These are phyloP conservation scores for Malus fusca DNA, from an alignment of 306 rosid genomes.

Conservation along the genomic window DNA sequence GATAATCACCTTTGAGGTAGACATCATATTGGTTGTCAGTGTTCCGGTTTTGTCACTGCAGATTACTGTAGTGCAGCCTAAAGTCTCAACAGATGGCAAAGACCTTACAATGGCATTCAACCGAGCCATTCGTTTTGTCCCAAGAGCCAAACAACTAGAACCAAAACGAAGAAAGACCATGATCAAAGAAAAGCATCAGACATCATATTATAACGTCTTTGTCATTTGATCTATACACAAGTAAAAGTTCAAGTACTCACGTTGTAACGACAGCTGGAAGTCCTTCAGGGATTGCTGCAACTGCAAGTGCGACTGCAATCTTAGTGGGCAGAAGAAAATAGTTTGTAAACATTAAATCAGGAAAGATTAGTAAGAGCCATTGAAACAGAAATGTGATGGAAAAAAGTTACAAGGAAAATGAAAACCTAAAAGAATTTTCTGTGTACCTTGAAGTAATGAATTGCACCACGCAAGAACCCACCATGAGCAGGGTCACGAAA, in stretches of 20 bases:
- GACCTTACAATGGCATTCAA: slow-evolving; percentile 93
- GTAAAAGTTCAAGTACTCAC: slow-evolving; percentile 42
- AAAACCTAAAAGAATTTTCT: slow-evolving; percentile 1
- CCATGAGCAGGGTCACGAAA: slow-evolving; percentile 99
- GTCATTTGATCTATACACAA: slow-evolving; percentile 15
- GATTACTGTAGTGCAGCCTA: slow-evolving; percentile 97
- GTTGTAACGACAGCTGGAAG: slow-evolving; percentile 99
- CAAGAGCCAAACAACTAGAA: slow-evolving; percentile 93
- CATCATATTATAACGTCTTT: neutral
- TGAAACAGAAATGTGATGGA: neutral
- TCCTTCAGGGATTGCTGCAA: slow-evolving; percentile 99
- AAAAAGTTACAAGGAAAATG: slow-evolving; percentile 7
- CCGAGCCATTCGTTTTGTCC: slow-evolving; percentile 96
- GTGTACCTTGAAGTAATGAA: slow-evolving; percentile 93
- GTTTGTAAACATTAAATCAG: neutral
- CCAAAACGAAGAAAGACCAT: slow-evolving; percentile 5
- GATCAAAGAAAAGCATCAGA: neutral
- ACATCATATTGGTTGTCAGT: slow-evolving; percentile 95
- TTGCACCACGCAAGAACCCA: slow-evolving; percentile 88
- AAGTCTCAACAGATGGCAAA: slow-evolving; percentile 90
- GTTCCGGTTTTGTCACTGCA: slow-evolving; percentile 99
- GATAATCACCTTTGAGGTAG: slow-evolving; percentile 69
- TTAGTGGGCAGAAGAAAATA: slow-evolving; percentile 21
- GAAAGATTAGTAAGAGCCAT: neutral
- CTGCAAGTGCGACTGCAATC: slow-evolving; percentile 99